A percentile compares a stretch with the other conserved stretches of the same genome.
phyloP scores from a whole-genome alignment of 352 stramenopile genomes.

The Phytophthora boehmeriae region DNA sequence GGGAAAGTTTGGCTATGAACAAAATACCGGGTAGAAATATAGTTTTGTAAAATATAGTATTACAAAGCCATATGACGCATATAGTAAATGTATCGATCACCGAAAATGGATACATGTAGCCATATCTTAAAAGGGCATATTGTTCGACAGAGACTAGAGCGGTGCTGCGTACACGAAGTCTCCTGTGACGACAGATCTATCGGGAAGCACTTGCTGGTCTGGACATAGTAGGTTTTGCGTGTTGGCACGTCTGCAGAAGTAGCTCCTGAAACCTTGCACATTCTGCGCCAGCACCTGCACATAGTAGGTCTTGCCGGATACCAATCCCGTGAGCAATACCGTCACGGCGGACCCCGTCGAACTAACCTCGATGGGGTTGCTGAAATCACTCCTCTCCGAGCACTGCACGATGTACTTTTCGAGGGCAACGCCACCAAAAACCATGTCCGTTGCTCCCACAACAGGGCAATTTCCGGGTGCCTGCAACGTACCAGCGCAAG shows the following conservation, averaged over 20 bases:
- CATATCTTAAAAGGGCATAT: no score
- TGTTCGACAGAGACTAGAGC: slow-evolving; percentile 15
- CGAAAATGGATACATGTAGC: neutral
- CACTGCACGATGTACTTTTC: slow-evolving; percentile 94
- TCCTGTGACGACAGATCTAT: slow-evolving; percentile 63
- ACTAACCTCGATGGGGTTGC: slow-evolving; percentile 65
- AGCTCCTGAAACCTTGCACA: slow-evolving; percentile 55
- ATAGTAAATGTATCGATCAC: neutral
- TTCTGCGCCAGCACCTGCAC: slow-evolving; percentile 87
- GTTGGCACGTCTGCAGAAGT: slow-evolving; percentile 71
- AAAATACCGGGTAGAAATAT: neutral
- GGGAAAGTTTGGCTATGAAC: neutral
- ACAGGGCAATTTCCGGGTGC: slow-evolving; percentile 58
- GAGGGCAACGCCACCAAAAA: slow-evolving; percentile 89
- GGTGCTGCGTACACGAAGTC: slow-evolving; percentile 45
- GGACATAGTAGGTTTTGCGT: slow-evolving; percentile 67
- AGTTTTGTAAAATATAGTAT: no score
- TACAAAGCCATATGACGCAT: neutral
- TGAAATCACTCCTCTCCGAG: slow-evolving; percentile 70
- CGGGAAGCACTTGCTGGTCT: slow-evolving; percentile 67
- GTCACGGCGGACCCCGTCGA: slow-evolving; percentile 33
- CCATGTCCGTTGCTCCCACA: slow-evolving; percentile 81
- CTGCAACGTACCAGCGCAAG: slow-evolving; percentile 65
- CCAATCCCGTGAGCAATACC: slow-evolving; percentile 66
- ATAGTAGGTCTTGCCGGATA: slow-evolving; percentile 74